Conservation (phyloP, 2,329 filamentous ascomycete species). For the Cadophora sp. region DNA sequence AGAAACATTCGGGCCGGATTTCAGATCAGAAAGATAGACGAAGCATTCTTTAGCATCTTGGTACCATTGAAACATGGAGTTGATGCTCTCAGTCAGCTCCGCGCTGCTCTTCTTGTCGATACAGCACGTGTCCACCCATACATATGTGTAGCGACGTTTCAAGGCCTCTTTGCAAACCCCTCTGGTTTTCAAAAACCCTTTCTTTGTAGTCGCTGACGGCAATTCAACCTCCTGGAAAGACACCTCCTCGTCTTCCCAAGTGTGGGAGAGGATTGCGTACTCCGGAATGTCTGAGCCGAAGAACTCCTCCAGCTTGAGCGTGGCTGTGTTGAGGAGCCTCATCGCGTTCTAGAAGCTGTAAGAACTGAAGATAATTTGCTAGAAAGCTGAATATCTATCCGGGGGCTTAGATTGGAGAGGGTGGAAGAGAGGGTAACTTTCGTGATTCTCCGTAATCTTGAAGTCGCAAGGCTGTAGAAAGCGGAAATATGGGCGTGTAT, state of each 20-base stretch:
- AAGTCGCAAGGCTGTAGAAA: too few relatives aligned
- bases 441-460: too few relatives aligned
- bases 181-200: constrained; percentile 27
- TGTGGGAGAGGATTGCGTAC: constrained; percentile 46
- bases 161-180: constrained; percentile 13
- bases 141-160: constrained; percentile 16
- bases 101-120: constrained; percentile 32
- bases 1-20: neutral
- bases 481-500: too few relatives aligned
- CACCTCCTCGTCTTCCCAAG: constrained; percentile 44
- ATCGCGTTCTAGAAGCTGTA: neutral
- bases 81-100: constrained; percentile 31
- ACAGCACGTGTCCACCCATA: constrained; percentile 31
- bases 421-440: neutral
- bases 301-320: constrained; percentile 20
- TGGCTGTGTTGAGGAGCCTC: constrained; percentile 9
- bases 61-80: constrained; percentile 29
- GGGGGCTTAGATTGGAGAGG: neutral
- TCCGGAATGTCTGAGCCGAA: constrained; percentile 29
- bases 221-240: constrained; percentile 37
- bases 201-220: constrained; percentile 29
- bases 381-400: too few relatives aligned
- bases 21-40: constrained; percentile 28
- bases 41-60: constrained; percentile 26
- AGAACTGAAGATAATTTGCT: too few relatives aligned